phyloP scores from a whole-genome alignment of 2,329 filamentous ascomycete genomes.

The Lasiodiplodia theobromae region DNA sequence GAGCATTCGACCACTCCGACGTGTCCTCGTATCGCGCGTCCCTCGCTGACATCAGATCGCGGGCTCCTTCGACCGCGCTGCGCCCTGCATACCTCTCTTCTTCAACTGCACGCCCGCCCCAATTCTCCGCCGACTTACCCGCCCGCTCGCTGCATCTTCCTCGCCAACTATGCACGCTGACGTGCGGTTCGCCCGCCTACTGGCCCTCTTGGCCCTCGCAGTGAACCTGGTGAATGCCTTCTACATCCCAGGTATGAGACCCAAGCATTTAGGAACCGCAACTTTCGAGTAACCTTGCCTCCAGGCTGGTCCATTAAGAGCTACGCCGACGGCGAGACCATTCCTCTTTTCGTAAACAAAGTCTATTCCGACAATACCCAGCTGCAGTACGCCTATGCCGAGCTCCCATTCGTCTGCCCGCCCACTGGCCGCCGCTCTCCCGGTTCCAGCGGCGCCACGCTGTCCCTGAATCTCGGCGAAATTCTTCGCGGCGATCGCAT shows the following conservation, averaged over 20 bases:
- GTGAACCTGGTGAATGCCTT: constrained; percentile 65
- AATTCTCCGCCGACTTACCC: background rate
- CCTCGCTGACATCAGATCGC: constrained; percentile 25
- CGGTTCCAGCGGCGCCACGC: constrained; percentile 75
- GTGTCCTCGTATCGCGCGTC: constrained; percentile 14
- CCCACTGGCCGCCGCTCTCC: constrained; percentile 72
- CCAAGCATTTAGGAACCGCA: constrained; percentile 29
- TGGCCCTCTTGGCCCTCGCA: constrained; percentile 59
- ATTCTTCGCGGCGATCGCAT: constrained; percentile 88
- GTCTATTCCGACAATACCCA: constrained; percentile 89
- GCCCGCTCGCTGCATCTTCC: background rate
- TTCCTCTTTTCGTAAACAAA: constrained; percentile 90
- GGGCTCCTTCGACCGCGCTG: background rate
- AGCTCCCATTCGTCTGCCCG: constrained; percentile 86
- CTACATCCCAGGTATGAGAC: constrained; percentile 79
- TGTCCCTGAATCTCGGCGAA: constrained; percentile 85
- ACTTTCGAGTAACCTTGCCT: constrained; percentile 10
- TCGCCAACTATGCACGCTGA: constrained; percentile 45
- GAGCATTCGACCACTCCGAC: constrained; percentile 12
- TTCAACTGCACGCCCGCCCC: constrained; percentile 13
- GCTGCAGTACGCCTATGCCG: constrained; percentile 89
- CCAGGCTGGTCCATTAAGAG: constrained; percentile 80
- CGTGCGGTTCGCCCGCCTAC: constrained; percentile 49
- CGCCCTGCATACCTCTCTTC: constrained; percentile 12
- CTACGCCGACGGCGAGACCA: constrained; percentile 76